Percentiles rank a stretch among this genome's conserved stretches.
Evolutionary conservation across 2,329 filamentous ascomycete genomes (phyloP).

Genomic region (Alternaria brassicae): DNA sequence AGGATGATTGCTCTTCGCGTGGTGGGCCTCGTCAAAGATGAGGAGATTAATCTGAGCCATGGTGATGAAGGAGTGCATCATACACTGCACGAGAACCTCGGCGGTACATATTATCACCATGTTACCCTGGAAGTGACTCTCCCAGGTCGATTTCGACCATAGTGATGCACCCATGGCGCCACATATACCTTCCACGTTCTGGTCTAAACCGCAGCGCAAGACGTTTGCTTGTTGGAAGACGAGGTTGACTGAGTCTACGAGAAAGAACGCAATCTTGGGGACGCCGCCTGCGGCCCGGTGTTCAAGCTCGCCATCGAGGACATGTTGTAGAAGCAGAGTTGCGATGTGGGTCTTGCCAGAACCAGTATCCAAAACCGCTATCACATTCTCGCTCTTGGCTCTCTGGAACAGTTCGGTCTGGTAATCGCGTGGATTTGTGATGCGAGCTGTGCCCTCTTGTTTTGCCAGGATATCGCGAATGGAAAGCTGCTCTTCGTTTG

Average conservation of each 20-base stretch:
- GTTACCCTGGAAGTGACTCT: conserved; percentile 65
- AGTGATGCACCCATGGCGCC: conserved; percentile 71
- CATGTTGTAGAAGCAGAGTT: conserved; percentile 78
- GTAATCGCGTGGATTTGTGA: conserved; percentile 83
- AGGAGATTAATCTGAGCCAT: conserved; percentile 88
- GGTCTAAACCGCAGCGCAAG: conserved; percentile 79
- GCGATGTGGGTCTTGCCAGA: conserved; percentile 98
- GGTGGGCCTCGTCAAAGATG: conserved; percentile 95
- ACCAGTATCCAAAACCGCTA: conserved; percentile 94
- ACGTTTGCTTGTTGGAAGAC: conserved; percentile 90
- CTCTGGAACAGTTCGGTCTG: conserved; percentile 90
- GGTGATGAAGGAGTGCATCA: conserved; percentile 78
- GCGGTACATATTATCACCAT: conserved; percentile 94
- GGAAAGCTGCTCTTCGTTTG: conserved; percentile 59
- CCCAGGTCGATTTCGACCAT: conserved; percentile 68
- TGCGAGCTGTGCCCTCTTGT: conserved; percentile 64
- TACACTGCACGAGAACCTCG: conserved; percentile 79
- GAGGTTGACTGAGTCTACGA: conserved; percentile 88
- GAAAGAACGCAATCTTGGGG: conserved; percentile 79
- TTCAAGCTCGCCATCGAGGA: conserved; percentile 78
- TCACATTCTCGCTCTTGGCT: conserved; percentile 83
- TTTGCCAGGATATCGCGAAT: conserved; percentile 62
- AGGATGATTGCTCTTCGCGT: conserved; percentile 90
- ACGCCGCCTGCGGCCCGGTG: conserved; percentile 66
- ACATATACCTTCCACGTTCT: conserved; percentile 75